Evolutionary conservation across 192 early-diverging fungal genomes (phyloP).

Genomic region (Coemansia brasiliensis): DNA sequence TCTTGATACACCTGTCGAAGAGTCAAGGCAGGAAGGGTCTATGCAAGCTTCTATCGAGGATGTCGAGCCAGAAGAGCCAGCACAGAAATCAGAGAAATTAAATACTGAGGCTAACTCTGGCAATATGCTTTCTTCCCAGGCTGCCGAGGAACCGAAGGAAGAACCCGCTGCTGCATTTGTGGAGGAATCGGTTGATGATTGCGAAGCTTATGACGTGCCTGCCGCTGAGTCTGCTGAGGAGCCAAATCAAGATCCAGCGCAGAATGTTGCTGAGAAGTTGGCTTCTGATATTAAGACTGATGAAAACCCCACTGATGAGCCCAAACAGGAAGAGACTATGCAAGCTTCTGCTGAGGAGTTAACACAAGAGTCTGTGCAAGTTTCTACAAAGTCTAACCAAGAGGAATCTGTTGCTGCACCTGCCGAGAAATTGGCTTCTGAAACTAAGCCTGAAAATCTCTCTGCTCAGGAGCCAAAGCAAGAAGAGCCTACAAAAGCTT

Average conservation of each 20-base stretch:
- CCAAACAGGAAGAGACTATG: not conserved
- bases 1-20: constrained; percentile 1
- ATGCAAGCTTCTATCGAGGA: too few species aligned
- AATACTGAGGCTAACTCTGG: not conserved
- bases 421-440: not conserved
- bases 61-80: not conserved
- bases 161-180: too few species aligned
- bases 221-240: too few species aligned
- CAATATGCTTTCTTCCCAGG: too few species aligned
- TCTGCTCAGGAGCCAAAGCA: not conserved
- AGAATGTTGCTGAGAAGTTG: not conserved
- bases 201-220: too few species aligned
- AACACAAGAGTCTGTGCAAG: too few species aligned
- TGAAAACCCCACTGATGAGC: not conserved
- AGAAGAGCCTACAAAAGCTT: not conserved
- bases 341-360: constrained; percentile 1
- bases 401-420: constrained; percentile 6
- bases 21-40: too few species aligned
- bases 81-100: not conserved
- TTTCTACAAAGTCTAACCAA: too few species aligned
- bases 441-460: not conserved
- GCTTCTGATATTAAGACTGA: not conserved
- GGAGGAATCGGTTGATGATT: too few species aligned
- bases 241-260: not conserved
- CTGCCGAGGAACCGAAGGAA: too few species aligned